Evolutionary conservation across 1,284 basidiomycete genomes (phyloP), one percentile per base, ranked within the genome.

Genomic region (Pascua guehoae): DNA sequence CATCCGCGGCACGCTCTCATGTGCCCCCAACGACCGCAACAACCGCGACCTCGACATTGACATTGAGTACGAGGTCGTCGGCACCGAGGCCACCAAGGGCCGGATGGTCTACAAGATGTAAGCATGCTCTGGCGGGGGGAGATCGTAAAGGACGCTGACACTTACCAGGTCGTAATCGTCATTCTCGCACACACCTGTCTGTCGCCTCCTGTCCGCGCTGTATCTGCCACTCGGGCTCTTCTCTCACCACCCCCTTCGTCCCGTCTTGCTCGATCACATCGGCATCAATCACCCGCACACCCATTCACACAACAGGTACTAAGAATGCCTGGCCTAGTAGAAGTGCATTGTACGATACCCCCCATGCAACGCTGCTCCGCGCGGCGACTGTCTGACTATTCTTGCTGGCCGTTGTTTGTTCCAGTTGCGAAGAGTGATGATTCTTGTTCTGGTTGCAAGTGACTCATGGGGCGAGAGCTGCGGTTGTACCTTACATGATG

Each of bases 21-120:
- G 91, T 72, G 84, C 87, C 12, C 94, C 93, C 41, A 97, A 97
- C 77, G 81, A 82, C 41, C 84, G 88, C 66, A 97, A 97, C 80
- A 89, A 89, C 75, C 87, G 93, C 53, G 93, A 97, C 74, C 81
- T 97, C 48, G 94, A 97, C 75, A 97, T 97, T 72, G 78, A 78
- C 41, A 85, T 97, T 66, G 78, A 83, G 49, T 95, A 92, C 80
- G 80, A 85, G 68, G 74, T 78, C 32, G 66, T 74, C 36, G 80
- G 79, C n/a, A 54, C 54, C n/a, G 71, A 74, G 57, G 54, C 71
- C 14, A 54, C 64, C 37, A 68, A 71, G 63, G 75, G 70, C 47
- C 64, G 63, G 58, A 75, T 80, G 68, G 66, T 70, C 40, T 80
- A 79, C 72, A 79, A 79, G 72, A 80, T 80, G 79, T 80, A 60